Base-by-base conservation (phyloP, 352 stramenopile genomes). In the Globisporangium spinosum region DNA sequence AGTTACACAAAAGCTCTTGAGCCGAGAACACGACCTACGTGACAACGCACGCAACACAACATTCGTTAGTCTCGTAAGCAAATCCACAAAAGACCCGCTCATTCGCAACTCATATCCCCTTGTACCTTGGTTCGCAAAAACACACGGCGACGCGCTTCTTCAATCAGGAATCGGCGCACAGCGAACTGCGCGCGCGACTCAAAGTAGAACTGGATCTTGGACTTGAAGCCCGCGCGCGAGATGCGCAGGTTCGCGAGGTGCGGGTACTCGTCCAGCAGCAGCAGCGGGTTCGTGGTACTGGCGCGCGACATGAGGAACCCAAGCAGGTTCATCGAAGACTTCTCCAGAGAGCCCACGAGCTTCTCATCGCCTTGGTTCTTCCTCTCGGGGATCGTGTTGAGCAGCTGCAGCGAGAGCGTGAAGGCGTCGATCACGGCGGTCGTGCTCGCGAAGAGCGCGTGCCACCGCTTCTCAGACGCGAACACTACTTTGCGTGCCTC, bases 141-240 rank as follows among this genome's bases (percentile, higher is more conserved):
- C 20, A 89, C 72, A 10, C 77, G 78, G 25, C 76, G 77, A 6
- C 75, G 75, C 25, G 79, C 79, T 29, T 88, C 77, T 70, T 85
- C 72, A 51, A 87, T 58, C 56, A 89, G 9, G 43, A 82, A 87
- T n/a, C 79, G 76, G 27, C 81, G 81, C 60, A 82, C 70, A 2
- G 81, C 79, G n/a, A 88, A 85, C 67, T 89, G 81, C 51, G 84
- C 54, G 43, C 74, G 78, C 13, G 79, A 87, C 53, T 87, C 76
- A 29, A 87, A 27, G 32, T 75, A 82, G 64, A 78, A 87, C 22
- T 61, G 68, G 35, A 89, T 73, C 13, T 70, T 59, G n/a, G 69
- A 84, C 64, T 83, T 83, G 43, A 83, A 76, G 35, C 67, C 77
- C 7, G 74, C 35, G 13, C 77, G 74, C 10, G 79, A 71, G 51